Percentiles rank a stretch among this genome's conserved stretches.
phyloP scores from a whole-genome alignment of 768 basidiomycete genomes.

The Collybia mongolica region DNA sequence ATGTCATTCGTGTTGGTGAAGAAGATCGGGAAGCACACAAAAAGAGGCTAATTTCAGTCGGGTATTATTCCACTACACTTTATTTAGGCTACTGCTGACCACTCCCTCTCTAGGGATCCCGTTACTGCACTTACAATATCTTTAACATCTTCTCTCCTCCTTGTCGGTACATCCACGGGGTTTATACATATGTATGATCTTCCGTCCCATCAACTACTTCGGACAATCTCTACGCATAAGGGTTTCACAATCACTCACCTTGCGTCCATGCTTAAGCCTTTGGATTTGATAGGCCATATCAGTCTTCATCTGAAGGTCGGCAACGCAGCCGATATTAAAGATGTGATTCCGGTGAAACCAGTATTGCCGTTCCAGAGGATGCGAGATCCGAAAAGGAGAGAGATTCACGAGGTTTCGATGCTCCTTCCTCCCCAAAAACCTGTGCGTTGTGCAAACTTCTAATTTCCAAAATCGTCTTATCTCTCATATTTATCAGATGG shows the following conservation, averaged over 20 bases:
- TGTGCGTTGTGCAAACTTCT: slow-evolving; percentile 29
- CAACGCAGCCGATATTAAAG: slow-evolving; percentile 42
- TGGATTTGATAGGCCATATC: slow-evolving; percentile 83
- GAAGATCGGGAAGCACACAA: slow-evolving; percentile 43
- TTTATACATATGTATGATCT: slow-evolving; percentile 82
- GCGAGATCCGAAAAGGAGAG: slow-evolving; percentile 63
- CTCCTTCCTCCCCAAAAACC: slow-evolving; percentile 48
- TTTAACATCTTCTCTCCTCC: slow-evolving; percentile 68
- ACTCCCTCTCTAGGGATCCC: slow-evolving; percentile 50
- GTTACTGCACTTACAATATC: slow-evolving; percentile 78
- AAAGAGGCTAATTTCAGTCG: slow-evolving; percentile 68
- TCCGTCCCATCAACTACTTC: slow-evolving; percentile 85
- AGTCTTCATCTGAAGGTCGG: slow-evolving; percentile 47
- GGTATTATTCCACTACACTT: slow-evolving; percentile 40
- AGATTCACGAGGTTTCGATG: slow-evolving; percentile 69
- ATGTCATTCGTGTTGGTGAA: slow-evolving; percentile 68
- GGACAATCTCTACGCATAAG: slow-evolving; percentile 74
- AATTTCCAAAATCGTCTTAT: neutral
- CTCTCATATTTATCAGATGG: slow-evolving; percentile 14
- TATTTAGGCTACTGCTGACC: slow-evolving; percentile 1
- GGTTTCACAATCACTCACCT: slow-evolving; percentile 71
- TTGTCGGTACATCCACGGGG: slow-evolving; percentile 79
- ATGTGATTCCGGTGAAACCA: slow-evolving; percentile 63
- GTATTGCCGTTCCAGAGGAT: slow-evolving; percentile 73
- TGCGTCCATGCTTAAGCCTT: slow-evolving; percentile 78